phyloP scores from a whole-genome alignment of 129 eudicot genomes.

The Lactuca saligna region DNA sequence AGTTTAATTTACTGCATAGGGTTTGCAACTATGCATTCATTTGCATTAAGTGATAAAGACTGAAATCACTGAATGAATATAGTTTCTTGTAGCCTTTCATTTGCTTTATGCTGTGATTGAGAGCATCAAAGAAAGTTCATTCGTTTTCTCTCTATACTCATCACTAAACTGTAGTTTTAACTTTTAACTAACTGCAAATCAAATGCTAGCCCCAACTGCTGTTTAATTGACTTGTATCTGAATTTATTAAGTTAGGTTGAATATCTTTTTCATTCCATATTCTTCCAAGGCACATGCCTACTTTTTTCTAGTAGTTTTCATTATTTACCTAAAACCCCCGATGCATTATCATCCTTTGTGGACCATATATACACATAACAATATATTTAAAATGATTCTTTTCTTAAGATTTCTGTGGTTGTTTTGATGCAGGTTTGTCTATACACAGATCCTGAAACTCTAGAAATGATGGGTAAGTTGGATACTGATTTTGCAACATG shows the following conservation, averaged over 20 bases:
- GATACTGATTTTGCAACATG: too few species aligned
- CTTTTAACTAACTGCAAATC: neutral
- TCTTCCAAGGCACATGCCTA: slow-evolving; percentile 11
- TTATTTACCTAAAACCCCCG: slow-evolving; percentile 10
- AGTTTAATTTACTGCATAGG: neutral
- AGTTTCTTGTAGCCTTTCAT: too few species aligned
- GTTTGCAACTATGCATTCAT: neutral
- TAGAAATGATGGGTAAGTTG: slow-evolving; percentile 72
- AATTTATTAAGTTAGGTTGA: neutral
- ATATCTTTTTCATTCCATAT: neutral
- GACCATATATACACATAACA: neutral
- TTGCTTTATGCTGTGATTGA: too few species aligned
- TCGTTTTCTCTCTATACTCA: too few species aligned
- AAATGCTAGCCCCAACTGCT: neutral
- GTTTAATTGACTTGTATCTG: neutral
- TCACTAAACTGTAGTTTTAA: neutral
- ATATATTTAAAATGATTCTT: slow-evolving; percentile 6
- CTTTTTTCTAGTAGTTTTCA: slow-evolving; percentile 8
- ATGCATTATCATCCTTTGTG: neutral
- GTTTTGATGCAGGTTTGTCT: slow-evolving; percentile 61
- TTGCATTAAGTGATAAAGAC: neutral
- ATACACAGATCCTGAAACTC: slow-evolving; percentile 70
- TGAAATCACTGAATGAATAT: too few species aligned
- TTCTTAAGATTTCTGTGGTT: slow-evolving; percentile 3
- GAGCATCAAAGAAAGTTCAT: neutral